Percentiles rank a stretch among this genome's conserved stretches.
Conservation (phyloP, 805 yeast species). For the Lachancea sp. region DNA sequence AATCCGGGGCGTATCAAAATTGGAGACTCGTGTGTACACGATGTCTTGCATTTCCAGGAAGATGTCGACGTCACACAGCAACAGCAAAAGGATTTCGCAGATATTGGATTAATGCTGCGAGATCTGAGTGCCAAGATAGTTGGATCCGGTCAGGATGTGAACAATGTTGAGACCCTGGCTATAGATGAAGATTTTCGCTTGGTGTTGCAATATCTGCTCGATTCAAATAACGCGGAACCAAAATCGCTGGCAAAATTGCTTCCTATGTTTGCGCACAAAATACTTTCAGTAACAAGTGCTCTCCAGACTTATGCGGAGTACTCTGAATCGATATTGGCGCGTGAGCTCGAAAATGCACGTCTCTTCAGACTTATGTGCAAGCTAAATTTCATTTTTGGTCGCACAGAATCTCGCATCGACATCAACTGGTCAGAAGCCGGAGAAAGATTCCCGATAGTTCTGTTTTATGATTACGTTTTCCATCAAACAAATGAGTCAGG, state of each 20-base stretch:
- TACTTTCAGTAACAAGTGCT: constrained; percentile 44
- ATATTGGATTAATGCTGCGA: constrained; percentile 56
- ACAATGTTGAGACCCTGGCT: constrained; percentile 28
- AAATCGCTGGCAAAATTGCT: constrained; percentile 32
- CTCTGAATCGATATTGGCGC: constrained; percentile 53
- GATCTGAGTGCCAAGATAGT: constrained; percentile 40
- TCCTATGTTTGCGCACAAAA: constrained; percentile 37
- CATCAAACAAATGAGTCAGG: constrained; percentile 78
- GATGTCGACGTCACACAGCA: constrained; percentile 22
- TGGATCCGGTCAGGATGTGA: constrained; percentile 10
- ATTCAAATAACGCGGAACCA: constrained; percentile 14
- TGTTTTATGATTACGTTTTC: constrained; percentile 80
- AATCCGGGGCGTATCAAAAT: constrained; percentile 61
- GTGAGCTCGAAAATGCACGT: constrained; percentile 84
- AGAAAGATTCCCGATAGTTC: constrained; percentile 58
- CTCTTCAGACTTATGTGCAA: constrained; percentile 77
- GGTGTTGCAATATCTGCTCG: constrained; percentile 37
- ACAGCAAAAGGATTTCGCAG: constrained; percentile 50
- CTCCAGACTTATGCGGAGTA: constrained; percentile 49
- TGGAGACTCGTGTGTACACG: constrained; percentile 64
- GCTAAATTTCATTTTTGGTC: constrained; percentile 67
- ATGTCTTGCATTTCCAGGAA: constrained; percentile 47
- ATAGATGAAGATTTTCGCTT: constrained; percentile 38
- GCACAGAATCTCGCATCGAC: constrained; percentile 58
- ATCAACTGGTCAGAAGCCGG: constrained; percentile 70